Percentiles rank a stretch among this genome's conserved stretches.
Evolutionary conservation across 2,329 filamentous ascomycete genomes (phyloP).

Genomic region (Chaetomiaceae sp.): DNA sequence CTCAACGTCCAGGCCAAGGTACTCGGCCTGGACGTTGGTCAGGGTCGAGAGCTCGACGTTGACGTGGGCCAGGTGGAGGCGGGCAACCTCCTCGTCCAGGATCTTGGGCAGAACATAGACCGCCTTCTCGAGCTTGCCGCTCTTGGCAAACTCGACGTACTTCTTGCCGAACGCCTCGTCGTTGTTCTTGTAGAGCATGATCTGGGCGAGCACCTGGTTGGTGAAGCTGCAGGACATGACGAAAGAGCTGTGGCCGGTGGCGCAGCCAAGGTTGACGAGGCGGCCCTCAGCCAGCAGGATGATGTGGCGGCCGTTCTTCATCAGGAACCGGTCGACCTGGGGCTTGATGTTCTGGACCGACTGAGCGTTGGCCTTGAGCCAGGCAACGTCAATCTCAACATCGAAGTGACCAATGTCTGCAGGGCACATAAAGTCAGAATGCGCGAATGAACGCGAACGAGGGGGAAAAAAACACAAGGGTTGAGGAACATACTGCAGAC

Average conservation of each 20-base stretch:
- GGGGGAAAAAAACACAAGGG: background rate
- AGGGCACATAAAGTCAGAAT: conserved; percentile 9
- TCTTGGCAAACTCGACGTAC: conserved; percentile 93
- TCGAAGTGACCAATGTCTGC: conserved; percentile 98
- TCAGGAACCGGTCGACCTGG: conserved; percentile 96
- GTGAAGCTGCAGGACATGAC: conserved; percentile 99
- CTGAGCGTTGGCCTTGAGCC: conserved; percentile 95
- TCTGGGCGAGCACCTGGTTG: conserved; percentile 99
- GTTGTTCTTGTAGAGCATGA: conserved; percentile 91
- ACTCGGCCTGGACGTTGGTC: conserved; percentile 82
- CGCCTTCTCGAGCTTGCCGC: conserved; percentile 80
- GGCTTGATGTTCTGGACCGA: conserved; percentile 99
- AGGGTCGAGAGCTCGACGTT: conserved; percentile 91
- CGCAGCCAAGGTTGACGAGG: conserved; percentile 98
- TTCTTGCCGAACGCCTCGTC: conserved; percentile 85
- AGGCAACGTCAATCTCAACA: conserved; percentile 99
- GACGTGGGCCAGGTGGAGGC: conserved; percentile 86
- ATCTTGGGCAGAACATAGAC: conserved; percentile 99
- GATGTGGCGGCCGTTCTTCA: conserved; percentile 91
- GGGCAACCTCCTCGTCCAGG: conserved; percentile 96
- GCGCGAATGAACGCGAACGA: background rate
- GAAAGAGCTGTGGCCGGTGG: conserved; percentile 98
- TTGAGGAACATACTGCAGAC: conserved; percentile 71
- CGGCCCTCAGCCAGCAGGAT: conserved; percentile 97
- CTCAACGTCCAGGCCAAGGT: conserved; percentile 77